phyloP scores from a whole-genome alignment of 352 stramenopile species.

The Nothophytophthora sp. region DNA sequence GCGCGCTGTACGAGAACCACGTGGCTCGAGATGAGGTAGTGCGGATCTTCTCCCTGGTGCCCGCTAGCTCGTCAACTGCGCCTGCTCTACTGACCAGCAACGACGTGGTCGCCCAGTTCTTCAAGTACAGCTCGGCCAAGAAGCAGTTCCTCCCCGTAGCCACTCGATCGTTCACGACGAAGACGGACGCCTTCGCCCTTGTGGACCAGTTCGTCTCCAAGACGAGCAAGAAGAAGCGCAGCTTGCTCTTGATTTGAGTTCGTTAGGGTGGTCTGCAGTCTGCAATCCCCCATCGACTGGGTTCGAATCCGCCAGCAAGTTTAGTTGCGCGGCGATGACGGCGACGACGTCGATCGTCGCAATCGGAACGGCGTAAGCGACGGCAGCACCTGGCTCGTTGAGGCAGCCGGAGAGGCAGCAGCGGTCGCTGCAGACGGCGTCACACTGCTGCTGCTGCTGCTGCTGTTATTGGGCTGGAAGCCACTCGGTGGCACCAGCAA shows the following conservation, averaged over 20 bases:
- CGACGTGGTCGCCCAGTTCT: constrained; percentile 66
- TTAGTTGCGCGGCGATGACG: too few relatives aligned
- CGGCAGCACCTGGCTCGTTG: too few relatives aligned
- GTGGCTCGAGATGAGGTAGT: constrained; percentile 40
- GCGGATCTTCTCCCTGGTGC: constrained; percentile 43
- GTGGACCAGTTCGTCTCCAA: constrained; percentile 55
- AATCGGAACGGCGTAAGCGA: constrained; percentile 20
- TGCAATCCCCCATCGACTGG: too few relatives aligned
- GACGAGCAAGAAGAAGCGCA: constrained; percentile 28
- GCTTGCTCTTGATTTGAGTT: background rate
- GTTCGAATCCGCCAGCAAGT: too few relatives aligned
- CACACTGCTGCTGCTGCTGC: constrained; percentile 4
- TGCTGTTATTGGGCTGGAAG: constrained; percentile 1
- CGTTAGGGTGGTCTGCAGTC: too few relatives aligned
- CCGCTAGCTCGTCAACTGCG: constrained; percentile 22
- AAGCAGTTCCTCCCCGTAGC: constrained; percentile 74
- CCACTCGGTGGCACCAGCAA: constrained; percentile 11
- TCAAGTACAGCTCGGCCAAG: constrained; percentile 86
- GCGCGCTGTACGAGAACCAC: constrained; percentile 71
- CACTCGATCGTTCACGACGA: constrained; percentile 69
- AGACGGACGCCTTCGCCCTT: constrained; percentile 73
- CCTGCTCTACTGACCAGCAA: constrained; percentile 21
- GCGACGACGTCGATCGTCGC: background rate
- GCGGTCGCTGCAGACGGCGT: constrained; percentile 26
- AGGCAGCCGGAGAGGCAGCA: constrained; percentile 38